phyloP scores from a whole-genome alignment of 495 filamentous ascomycete species.

The Neurospora africana region DNA sequence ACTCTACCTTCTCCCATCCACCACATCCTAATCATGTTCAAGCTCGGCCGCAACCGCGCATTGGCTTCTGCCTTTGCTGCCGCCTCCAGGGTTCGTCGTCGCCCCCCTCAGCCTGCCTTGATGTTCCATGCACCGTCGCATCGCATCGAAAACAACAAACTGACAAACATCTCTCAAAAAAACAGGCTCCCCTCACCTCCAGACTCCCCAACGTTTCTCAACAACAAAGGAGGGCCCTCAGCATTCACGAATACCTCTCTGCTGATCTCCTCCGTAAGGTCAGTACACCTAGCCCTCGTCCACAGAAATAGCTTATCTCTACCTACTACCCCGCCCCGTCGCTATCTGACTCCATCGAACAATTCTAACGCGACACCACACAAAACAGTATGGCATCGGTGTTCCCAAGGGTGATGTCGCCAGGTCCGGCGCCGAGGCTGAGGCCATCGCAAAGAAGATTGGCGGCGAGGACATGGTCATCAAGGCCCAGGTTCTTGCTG shows the following conservation, averaged over 20 bases:
- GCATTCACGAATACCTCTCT: conserved; percentile 95
- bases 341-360: background rate
- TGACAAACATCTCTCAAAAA: conserved; percentile 1
- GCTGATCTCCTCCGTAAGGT: conserved; percentile 80
- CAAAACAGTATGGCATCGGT: conserved; percentile 75
- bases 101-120: background rate
- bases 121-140: background rate
- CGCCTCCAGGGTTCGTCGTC: conserved; percentile 32
- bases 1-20: conserved; percentile 2
- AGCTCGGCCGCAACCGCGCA: conserved; percentile 37
- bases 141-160: background rate
- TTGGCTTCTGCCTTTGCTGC: conserved; percentile 35
- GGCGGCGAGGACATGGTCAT: conserved; percentile 96
- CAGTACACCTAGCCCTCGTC: conserved; percentile 7
- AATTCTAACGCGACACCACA: conserved; percentile 5
- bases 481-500: conserved; percentile 97
- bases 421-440: conserved; percentile 72
- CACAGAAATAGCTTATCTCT: background rate
- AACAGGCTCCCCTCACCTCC: conserved; percentile 28
- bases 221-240: conserved; percentile 72
- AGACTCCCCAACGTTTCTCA: conserved; percentile 36
- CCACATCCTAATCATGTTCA: conserved; percentile 31
- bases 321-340: conserved; percentile 1
- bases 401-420: conserved; percentile 84
- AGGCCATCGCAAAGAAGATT: conserved; percentile 79